phyloP scores from a whole-genome alignment of 2,329 filamentous ascomycete species.

The Elsinoe arachidis region DNA sequence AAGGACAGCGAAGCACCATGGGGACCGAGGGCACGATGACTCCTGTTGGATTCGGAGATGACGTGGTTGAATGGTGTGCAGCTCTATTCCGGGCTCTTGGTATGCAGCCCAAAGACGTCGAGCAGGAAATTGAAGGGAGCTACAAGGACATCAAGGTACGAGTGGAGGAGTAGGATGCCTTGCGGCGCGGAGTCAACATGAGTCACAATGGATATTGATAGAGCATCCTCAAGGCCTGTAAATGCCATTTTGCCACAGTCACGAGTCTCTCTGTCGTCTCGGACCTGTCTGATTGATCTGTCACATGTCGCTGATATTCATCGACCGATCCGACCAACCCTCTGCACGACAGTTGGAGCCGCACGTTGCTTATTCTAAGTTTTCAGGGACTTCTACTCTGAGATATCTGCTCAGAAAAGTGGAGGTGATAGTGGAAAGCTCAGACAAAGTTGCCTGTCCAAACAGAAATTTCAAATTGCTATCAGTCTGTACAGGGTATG shows the following conservation, averaged over 20 bases:
- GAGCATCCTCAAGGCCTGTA: background rate
- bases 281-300: background rate
- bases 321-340: slow-evolving; percentile 8
- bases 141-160: background rate
- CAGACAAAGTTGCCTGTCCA: background rate
- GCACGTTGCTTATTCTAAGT: slow-evolving; percentile 20
- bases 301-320: background rate
- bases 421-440: background rate
- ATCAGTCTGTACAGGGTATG: background rate
- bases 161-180: background rate
- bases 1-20: background rate
- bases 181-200: background rate
- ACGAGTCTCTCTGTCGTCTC: no score
- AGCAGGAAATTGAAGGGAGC: slow-evolving; percentile 4
- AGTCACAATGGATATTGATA: background rate
- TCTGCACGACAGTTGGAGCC: slow-evolving; percentile 12
- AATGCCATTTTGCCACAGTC: no score
- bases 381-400: background rate
- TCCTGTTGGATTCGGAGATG: background rate
- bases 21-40: background rate
- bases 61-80: slow-evolving; percentile 4
- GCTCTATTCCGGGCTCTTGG: background rate
- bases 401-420: background rate
- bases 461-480: background rate
- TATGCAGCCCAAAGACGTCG: background rate